phyloP scores from a whole-genome alignment of 1,139 yeast genomes.

The Saccharomyces hybrid region DNA sequence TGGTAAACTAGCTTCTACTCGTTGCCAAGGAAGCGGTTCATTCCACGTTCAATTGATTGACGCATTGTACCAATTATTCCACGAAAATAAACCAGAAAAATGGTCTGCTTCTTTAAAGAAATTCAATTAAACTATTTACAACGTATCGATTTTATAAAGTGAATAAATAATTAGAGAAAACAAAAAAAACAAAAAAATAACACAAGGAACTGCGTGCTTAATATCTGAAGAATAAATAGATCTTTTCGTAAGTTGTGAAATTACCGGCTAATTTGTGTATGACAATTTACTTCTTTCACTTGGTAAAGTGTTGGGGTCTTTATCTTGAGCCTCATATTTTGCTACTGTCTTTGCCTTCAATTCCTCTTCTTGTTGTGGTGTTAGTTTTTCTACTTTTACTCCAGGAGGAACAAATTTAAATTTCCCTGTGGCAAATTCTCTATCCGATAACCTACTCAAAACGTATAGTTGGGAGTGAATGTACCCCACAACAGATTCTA shows the following conservation, averaged over 20 bases:
- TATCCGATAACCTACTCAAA: constrained; percentile 73
- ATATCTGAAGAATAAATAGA: constrained; percentile 2
- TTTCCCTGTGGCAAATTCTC: constrained; percentile 87
- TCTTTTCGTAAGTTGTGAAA: background rate
- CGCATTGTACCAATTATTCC: constrained; percentile 22
- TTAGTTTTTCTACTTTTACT: constrained; percentile 64
- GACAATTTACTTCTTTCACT: constrained; percentile 58
- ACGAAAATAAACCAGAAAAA: constrained; percentile 20
- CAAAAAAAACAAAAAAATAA: constrained; percentile 1
- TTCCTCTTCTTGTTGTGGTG: constrained; percentile 50
- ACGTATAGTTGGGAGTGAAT: constrained; percentile 85
- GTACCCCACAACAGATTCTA: constrained; percentile 82
- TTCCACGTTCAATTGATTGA: constrained; percentile 28
- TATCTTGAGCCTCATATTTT: constrained; percentile 40
- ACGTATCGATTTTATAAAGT: constrained; percentile 6
- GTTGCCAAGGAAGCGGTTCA: constrained; percentile 27
- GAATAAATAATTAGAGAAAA: constrained; percentile 2
- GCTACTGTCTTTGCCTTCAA: constrained; percentile 35
- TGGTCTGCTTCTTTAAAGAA: constrained; percentile 21
- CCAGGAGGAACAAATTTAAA: constrained; percentile 83
- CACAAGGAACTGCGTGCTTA: too few relatives aligned
- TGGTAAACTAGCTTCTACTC: constrained; percentile 44
- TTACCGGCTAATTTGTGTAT: constrained; percentile 40
- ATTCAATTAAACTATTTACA: constrained; percentile 9
- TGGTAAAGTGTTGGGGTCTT: constrained; percentile 43